Evolutionary conservation across 176 grass and related monocot species (phyloP), one percentile per base, ranked within the genome.

Genomic region (Bothriochloa decipiens): DNA sequence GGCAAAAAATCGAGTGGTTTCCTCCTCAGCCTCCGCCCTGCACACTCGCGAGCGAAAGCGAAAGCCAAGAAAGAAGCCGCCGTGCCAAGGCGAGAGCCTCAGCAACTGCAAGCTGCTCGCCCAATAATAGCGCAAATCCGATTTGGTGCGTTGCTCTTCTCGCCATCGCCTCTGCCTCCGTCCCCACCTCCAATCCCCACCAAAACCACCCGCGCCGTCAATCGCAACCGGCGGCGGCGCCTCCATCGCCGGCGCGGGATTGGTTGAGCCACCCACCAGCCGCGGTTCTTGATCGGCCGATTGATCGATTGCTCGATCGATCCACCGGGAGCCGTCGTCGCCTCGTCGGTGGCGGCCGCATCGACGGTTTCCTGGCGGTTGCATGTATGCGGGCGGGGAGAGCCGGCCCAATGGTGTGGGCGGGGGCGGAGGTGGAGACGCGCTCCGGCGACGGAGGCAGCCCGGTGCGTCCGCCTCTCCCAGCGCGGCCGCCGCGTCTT

Each of bases 351-450:
- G n/a, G n/a, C 39, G 67, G 61, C 6, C 4, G 72, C 25, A 2
- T 28, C 18, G 79, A 49, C 46, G 46, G 46, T 49, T 69, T 81
- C 22, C 41, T 42, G 88, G 88, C 79, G 73, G 83, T 82, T 82
- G 88, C 79, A 90, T 82, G 88, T 78, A 90, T 90, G 88, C 83
- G 73, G 73, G 73, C 65, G 73, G 66, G 83, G 73, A 39, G 57
- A 66, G 46, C 27, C 83, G 45, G 41, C 22, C 27, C 79, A 86
- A 86, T 86, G 88, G 83, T 71, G 78, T 7, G 78, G 43, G 43
- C 11, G 16, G 77, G 72, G 39, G 23, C 4, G 49, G 73, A 27
- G 16, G 29, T 7, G 50, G 65, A 6, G 77, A 46, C 71, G 67
- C 15, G 73, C 43, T 67, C 41, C 49, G 66, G 43, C 83, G 83